A percentile compares a stretch with the other conserved stretches of the same genome.
Evolutionary conservation across 352 stramenopile genomes (phyloP).

Genomic region (Elongisporangium prolatum): DNA sequence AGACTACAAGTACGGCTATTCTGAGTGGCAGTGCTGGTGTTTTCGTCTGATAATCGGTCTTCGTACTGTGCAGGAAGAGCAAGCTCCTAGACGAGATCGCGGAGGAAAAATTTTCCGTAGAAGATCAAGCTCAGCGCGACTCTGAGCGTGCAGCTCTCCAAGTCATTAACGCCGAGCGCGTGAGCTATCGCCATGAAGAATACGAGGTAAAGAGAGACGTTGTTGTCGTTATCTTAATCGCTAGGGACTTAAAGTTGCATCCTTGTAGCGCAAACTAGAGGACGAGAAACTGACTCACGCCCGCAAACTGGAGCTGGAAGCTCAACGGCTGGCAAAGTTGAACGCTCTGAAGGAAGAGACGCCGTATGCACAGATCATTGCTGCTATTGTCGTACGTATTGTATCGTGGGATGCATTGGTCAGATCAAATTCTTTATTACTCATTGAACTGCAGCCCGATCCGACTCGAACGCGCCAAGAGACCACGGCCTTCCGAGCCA

Average conservation of each 20-base stretch:
- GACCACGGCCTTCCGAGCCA: conserved; percentile 62
- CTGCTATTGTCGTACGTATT: conserved; percentile 40
- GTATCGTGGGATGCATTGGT: not conserved
- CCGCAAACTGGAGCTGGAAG: conserved; percentile 20
- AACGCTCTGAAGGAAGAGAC: conserved; percentile 61
- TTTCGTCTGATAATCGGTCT: not conserved
- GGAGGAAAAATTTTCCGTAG: conserved; percentile 25
- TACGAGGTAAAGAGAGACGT: conserved; percentile 30
- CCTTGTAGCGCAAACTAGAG: conserved; percentile 44
- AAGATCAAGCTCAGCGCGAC: conserved; percentile 29
- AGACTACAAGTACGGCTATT: conserved; percentile 45
- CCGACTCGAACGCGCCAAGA: conserved; percentile 62
- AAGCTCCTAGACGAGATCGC: conserved; percentile 42
- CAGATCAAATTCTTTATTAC: not conserved
- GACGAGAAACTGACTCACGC: conserved; percentile 29
- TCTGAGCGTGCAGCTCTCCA: conserved; percentile 27
- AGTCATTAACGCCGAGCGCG: conserved; percentile 55
- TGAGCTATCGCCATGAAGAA: conserved; percentile 50
- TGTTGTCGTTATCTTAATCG: not conserved
- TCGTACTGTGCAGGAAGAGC: conserved; percentile 17
- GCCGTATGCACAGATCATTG: conserved; percentile 62
- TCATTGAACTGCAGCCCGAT: conserved; percentile 30
- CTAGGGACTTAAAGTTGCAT: not conserved
- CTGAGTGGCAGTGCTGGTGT: not conserved
- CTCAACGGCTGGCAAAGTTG: conserved; percentile 34